These are phyloP conservation scores for Aspergillus unguis DNA, from an alignment of 2,329 filamentous ascomycete species.

Conservation along the genomic window DNA sequence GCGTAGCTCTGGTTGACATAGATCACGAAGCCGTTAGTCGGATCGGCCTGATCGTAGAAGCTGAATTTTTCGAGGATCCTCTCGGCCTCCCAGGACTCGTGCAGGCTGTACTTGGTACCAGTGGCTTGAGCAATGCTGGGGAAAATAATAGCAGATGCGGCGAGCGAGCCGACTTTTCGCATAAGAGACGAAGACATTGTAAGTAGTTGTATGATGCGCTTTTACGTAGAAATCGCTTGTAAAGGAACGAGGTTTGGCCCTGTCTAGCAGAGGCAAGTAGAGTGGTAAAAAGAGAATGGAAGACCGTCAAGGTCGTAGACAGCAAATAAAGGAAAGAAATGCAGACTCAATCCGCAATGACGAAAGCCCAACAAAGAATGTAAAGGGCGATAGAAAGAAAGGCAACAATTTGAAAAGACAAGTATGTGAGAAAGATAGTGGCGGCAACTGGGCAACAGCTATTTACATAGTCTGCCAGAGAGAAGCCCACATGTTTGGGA, in stretches of 20 bases:
- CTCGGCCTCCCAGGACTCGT: conserved; percentile 44
- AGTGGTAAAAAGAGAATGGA: conserved; percentile 16
- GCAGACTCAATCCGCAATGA: conserved; percentile 14
- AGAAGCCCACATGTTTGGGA: conserved; percentile 1
- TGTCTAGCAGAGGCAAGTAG: conserved; percentile 3
- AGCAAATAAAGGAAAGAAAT: conserved; percentile 11
- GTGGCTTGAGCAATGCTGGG: conserved; percentile 13
- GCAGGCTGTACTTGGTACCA: conserved; percentile 35
- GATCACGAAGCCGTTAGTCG: conserved; percentile 51
- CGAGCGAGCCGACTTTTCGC: conserved; percentile 31
- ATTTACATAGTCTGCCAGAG: conserved; percentile 2
- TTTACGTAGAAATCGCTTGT: not conserved
- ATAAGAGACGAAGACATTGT: conserved; percentile 29
- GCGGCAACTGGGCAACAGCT: conserved; percentile 6
- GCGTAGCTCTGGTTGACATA: conserved; percentile 45
- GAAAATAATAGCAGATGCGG: conserved; percentile 27
- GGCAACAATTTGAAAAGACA: conserved; percentile 9
- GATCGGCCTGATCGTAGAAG: conserved; percentile 48
- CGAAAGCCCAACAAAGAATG: conserved; percentile 19
- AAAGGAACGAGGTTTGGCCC: not conserved
- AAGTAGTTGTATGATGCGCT: not conserved
- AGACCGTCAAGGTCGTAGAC: conserved; percentile 21
- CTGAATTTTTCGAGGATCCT: conserved; percentile 51
- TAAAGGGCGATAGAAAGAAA: conserved; percentile 13
- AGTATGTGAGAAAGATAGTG: conserved; percentile 9